Conservation (phyloP, 257 asterid species). For the Buddleja alternifolia region DNA sequence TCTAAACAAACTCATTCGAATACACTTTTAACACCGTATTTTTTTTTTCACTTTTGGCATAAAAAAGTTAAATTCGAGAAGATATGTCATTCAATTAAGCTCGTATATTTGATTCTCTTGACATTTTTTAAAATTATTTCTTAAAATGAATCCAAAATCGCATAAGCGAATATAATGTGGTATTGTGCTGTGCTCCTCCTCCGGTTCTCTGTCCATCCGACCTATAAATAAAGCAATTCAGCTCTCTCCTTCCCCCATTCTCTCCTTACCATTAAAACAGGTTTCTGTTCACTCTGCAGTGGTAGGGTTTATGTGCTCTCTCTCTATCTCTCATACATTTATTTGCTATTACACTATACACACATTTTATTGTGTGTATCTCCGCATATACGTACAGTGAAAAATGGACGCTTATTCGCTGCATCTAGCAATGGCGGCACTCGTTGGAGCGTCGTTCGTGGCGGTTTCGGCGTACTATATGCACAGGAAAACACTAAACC, state of each 20-base stretch:
- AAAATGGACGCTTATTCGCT: conserved; percentile 76
- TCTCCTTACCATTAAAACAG: conserved; percentile 28
- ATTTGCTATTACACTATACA: conserved; percentile 8
- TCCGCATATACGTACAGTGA: not conserved
- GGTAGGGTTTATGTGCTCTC: conserved; percentile 50
- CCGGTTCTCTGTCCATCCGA: conserved; percentile 23
- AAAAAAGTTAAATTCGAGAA: too few species aligned
- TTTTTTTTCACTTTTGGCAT: too few species aligned
- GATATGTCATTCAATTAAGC: too few species aligned
- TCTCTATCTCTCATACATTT: not conserved
- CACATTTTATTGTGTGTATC: not conserved
- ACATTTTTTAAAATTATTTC: not conserved
- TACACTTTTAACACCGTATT: too few species aligned
- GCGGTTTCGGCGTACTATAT: conserved; percentile 92
- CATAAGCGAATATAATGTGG: conserved; percentile 50
- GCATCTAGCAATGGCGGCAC: conserved; percentile 94
- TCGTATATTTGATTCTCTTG: not conserved
- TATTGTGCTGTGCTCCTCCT: conserved; percentile 30
- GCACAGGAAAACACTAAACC: conserved; percentile 88
- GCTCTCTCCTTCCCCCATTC: conserved; percentile 31
- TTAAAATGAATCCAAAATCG: conserved; percentile 19
- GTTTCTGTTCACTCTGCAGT: conserved; percentile 30
- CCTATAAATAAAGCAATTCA: conserved; percentile 51
- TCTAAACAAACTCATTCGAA: too few species aligned
- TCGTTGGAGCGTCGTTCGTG: conserved; percentile 85